Conservation (phyloP, 495 filamentous ascomycete genomes). For the Acidiella bohemica region DNA sequence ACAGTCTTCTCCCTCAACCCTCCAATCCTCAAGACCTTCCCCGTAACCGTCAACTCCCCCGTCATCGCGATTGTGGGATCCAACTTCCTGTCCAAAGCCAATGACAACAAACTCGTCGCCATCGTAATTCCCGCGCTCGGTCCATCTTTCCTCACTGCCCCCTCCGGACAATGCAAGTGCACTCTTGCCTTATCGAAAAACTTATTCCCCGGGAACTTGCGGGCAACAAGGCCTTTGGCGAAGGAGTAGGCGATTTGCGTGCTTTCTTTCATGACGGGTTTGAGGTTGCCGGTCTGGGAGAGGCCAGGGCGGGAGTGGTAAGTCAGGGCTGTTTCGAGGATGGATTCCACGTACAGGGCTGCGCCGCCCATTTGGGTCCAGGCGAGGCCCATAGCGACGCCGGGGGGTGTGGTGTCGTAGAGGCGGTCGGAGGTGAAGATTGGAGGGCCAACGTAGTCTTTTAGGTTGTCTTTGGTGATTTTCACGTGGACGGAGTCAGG, state of each 20-base stretch:
- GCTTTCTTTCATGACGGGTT: slow-evolving; percentile 97
- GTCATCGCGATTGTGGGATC: slow-evolving; percentile 94
- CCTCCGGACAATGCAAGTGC: slow-evolving; percentile 95
- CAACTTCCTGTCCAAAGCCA: slow-evolving; percentile 65
- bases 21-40: slow-evolving; percentile 92
- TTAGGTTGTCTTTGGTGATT: slow-evolving; percentile 81
- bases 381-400: slow-evolving; percentile 96
- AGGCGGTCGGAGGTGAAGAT: slow-evolving; percentile 91
- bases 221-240: slow-evolving; percentile 75
- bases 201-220: slow-evolving; percentile 69
- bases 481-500: slow-evolving; percentile 75
- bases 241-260: slow-evolving; percentile 90
- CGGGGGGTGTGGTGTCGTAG: slow-evolving; percentile 89
- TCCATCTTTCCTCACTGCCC: slow-evolving; percentile 89
- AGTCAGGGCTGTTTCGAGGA: slow-evolving; percentile 68
- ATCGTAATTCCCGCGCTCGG: slow-evolving; percentile 95
- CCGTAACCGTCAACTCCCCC: slow-evolving; percentile 92
- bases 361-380: slow-evolving; percentile 98
- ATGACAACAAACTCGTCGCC: slow-evolving; percentile 77
- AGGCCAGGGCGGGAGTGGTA: slow-evolving; percentile 60
- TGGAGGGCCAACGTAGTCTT: slow-evolving; percentile 94
- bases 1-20: slow-evolving; percentile 98
- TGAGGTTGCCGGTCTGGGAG: slow-evolving; percentile 85
- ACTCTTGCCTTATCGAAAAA: slow-evolving; percentile 96
- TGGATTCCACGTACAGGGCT: slow-evolving; percentile 93